phyloP scores from a whole-genome alignment of 225 moss, liverwort and hornwort species.

The Straminergon stramineum region DNA sequence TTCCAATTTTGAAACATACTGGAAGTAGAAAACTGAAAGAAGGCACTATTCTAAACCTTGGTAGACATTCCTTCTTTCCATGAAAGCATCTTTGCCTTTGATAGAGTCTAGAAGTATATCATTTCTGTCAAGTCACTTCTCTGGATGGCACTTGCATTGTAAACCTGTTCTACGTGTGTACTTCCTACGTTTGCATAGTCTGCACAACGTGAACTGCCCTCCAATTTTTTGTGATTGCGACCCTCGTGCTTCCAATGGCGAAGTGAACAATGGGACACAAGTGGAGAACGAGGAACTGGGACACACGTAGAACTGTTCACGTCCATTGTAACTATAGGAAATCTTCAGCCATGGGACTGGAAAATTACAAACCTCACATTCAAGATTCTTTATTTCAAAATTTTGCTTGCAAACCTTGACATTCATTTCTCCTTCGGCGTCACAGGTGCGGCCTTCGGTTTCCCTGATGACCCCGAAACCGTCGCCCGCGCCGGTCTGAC shows the following conservation, averaged over 20 bases:
- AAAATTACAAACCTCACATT: neutral
- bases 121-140: neutral
- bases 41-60: neutral
- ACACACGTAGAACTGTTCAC: no score
- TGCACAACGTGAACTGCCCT: neutral
- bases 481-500: slow-evolving; percentile 56
- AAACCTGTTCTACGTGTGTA: neutral
- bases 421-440: neutral
- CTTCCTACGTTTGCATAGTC: neutral
- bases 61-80: neutral
- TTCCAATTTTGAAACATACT: neutral
- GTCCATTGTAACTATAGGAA: no score
- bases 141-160: neutral
- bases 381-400: slow-evolving; percentile 31
- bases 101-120: neutral
- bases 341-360: neutral
- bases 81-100: neutral
- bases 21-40: neutral
- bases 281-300: neutral
- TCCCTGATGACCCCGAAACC: slow-evolving; percentile 48
- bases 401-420: neutral
- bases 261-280: neutral
- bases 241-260: neutral
- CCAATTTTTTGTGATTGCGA: neutral
- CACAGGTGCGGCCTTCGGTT: slow-evolving; percentile 54